phyloP scores from a whole-genome alignment of 352 stramenopile genomes.

The Globisporangium paddicum region DNA sequence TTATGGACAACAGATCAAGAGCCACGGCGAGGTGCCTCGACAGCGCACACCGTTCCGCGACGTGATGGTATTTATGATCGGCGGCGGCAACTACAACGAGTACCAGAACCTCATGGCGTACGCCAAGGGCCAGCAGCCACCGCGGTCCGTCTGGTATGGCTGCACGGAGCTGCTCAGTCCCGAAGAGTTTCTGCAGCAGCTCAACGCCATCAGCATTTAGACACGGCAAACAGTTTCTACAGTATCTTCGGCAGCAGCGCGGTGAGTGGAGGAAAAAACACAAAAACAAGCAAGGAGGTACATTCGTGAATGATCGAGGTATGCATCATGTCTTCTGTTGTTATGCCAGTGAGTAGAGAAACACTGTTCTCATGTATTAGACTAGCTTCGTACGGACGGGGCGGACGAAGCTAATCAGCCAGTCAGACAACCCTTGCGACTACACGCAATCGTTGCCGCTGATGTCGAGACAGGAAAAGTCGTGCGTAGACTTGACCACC shows the following conservation, averaged over 20 bases:
- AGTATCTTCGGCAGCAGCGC: background rate
- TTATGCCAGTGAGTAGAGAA: too few species aligned
- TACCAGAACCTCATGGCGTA: constrained; percentile 86
- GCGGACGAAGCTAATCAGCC: too few species aligned
- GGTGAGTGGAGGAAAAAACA: background rate
- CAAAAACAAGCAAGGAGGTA: too few species aligned
- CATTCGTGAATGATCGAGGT: background rate
- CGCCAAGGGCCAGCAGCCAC: constrained; percentile 58
- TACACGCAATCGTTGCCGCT: constrained; percentile 72
- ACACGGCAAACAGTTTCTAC: background rate
- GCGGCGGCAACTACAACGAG: constrained; percentile 85
- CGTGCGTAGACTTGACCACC: constrained; percentile 71
- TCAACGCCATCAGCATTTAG: constrained; percentile 64
- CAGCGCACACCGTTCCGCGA: constrained; percentile 77
- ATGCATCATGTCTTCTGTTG: too few species aligned
- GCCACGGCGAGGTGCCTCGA: constrained; percentile 55
- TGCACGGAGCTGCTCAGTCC: constrained; percentile 88
- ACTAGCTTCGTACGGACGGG: too few species aligned
- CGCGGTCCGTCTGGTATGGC: constrained; percentile 81
- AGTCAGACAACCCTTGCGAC: background rate
- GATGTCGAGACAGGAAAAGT: constrained; percentile 71
- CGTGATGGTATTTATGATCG: constrained; percentile 88
- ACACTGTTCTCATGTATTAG: too few species aligned
- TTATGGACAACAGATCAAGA: constrained; percentile 65
- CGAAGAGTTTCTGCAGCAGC: constrained; percentile 86